phyloP scores from a whole-genome alignment of 2,329 filamentous ascomycete genomes.

The Ophiocordyceps sinensis region DNA sequence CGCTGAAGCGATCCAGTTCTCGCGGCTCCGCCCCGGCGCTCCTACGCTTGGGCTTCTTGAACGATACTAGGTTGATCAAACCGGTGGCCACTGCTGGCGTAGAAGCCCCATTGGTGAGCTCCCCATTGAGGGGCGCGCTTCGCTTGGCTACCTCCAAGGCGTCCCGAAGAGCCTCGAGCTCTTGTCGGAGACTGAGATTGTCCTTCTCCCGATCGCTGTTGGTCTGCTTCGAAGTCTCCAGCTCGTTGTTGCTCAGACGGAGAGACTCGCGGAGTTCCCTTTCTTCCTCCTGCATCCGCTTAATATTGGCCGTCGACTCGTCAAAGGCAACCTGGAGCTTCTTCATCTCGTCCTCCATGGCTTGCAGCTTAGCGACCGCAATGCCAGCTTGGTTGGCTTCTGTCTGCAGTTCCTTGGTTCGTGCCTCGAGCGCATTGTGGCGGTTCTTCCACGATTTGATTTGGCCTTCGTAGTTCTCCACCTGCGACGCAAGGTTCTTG shows the following conservation, averaged over 20 bases:
- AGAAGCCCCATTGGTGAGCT: slow-evolving; percentile 22
- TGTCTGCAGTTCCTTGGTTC: slow-evolving; percentile 85
- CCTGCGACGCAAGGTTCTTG: slow-evolving; percentile 72
- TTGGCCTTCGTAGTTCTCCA: slow-evolving; percentile 92
- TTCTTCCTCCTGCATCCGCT: slow-evolving; percentile 90
- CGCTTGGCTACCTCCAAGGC: slow-evolving; percentile 80
- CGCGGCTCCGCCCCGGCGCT: slow-evolving; percentile 80
- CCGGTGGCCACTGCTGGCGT: slow-evolving; percentile 48
- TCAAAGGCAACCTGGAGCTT: slow-evolving; percentile 80
- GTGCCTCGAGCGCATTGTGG: slow-evolving; percentile 76
- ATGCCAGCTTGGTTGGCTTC: slow-evolving; percentile 98
- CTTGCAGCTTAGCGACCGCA: slow-evolving; percentile 73
- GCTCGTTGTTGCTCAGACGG: slow-evolving; percentile 61
- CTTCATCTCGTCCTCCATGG: slow-evolving; percentile 92
- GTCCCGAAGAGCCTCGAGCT: slow-evolving; percentile 80
- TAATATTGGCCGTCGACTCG: slow-evolving; percentile 80
- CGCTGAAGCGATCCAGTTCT: slow-evolving; percentile 80
- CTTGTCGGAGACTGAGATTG: slow-evolving; percentile 72
- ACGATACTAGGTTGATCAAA: slow-evolving; percentile 90
- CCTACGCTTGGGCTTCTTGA: slow-evolving; percentile 91
- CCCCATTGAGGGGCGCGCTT: slow-evolving; percentile 59
- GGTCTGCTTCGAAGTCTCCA: slow-evolving; percentile 64
- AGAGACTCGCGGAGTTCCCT: slow-evolving; percentile 72
- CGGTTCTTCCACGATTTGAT: slow-evolving; percentile 92
- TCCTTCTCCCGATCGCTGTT: slow-evolving; percentile 70